Base-by-base conservation (phyloP, 257 asterid genomes). In the Cruciata laevipes region DNA sequence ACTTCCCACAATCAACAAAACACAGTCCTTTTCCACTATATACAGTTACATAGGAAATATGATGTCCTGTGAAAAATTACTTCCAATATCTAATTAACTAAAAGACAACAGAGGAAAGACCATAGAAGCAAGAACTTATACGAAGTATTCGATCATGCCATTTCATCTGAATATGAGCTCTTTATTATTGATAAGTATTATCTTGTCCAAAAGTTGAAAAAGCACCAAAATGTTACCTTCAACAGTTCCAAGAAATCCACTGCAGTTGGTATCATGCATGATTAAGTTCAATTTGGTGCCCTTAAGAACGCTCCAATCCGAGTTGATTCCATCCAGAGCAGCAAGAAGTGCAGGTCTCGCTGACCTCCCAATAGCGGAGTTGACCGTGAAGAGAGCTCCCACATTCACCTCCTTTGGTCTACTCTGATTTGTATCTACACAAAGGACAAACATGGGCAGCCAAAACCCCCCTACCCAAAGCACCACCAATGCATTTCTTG, bases 241-340 rank as follows among this genome's bases (percentile, higher is more conserved):
- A 77, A 90, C 74, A 18, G 87, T 88, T 65, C 95, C 99, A 71
- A 86, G 62, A 76, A 88, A 93, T 13, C 87, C 95, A 74, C 97
- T 93, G 89, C 97, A 93, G 60, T 90, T 90, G 6, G 99, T 93
- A 68, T 93, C 96, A 80, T 82, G 91, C 66, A 86, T 42, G 24
- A 86, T 73, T 69, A 93, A 89, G 51, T 80, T 88, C 73, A 93
- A 73, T 58, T 77, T 83, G 5, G 84, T 78, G 69, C 80, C 87
- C 11, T 77, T 72, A 37, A 93, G 84, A 63, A 88, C 75, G 65
- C 37, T 80, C 21, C 74, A 20, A 73, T 90, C 90, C 25, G 95
- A 75, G 77, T 90, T 90, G 23, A 93, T 86, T 77, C 86, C 97
- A 64, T 81, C 84, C 35, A 93, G 2, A 33, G 97, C 97, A 69